Evolutionary conservation across 148 eudicot species (phyloP).

Genomic region (Camellia sinensis): DNA sequence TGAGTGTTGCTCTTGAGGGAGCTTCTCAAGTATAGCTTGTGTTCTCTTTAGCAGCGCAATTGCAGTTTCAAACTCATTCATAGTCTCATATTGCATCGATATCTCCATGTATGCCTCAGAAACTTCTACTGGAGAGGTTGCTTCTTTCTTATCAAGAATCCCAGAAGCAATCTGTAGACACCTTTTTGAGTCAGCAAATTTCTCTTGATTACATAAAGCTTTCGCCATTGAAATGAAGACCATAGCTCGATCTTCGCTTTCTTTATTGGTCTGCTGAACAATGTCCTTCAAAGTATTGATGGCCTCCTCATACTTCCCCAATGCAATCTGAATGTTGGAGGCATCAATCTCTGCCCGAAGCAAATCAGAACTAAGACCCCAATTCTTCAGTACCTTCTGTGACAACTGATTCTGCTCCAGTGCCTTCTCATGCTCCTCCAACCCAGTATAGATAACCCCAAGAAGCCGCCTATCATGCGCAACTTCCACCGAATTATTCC

Average conservation of each 20-base stretch:
- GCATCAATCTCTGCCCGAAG: slow-evolving; percentile 86
- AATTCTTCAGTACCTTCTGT: slow-evolving; percentile 67
- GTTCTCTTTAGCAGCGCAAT: slow-evolving; percentile 68
- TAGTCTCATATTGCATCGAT: slow-evolving; percentile 79
- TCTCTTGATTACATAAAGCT: slow-evolving; percentile 73
- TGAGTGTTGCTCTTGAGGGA: slow-evolving; percentile 81
- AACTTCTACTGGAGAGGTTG: slow-evolving; percentile 51
- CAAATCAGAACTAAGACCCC: slow-evolving; percentile 72
- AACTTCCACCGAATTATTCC: slow-evolving; percentile 83
- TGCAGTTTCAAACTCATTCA: slow-evolving; percentile 86
- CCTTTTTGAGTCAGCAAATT: slow-evolving; percentile 66
- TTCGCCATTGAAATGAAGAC: slow-evolving; percentile 76
- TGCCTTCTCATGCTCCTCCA: slow-evolving; percentile 84
- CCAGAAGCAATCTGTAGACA: slow-evolving; percentile 71
- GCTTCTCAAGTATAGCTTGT: slow-evolving; percentile 57
- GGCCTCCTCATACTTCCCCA: slow-evolving; percentile 71
- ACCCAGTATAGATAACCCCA: slow-evolving; percentile 82
- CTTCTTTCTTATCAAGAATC: slow-evolving; percentile 67
- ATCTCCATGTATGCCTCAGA: slow-evolving; percentile 83
- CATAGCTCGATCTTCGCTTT: slow-evolving; percentile 71
- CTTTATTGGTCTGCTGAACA: slow-evolving; percentile 67
- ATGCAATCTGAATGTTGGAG: slow-evolving; percentile 84
- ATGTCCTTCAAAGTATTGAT: slow-evolving; percentile 56
- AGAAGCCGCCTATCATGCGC: slow-evolving; percentile 83
- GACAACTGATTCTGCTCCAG: slow-evolving; percentile 74